Evolutionary conservation across 2,329 filamentous ascomycete genomes (phyloP).

Genomic region (Shiraia sp.): DNA sequence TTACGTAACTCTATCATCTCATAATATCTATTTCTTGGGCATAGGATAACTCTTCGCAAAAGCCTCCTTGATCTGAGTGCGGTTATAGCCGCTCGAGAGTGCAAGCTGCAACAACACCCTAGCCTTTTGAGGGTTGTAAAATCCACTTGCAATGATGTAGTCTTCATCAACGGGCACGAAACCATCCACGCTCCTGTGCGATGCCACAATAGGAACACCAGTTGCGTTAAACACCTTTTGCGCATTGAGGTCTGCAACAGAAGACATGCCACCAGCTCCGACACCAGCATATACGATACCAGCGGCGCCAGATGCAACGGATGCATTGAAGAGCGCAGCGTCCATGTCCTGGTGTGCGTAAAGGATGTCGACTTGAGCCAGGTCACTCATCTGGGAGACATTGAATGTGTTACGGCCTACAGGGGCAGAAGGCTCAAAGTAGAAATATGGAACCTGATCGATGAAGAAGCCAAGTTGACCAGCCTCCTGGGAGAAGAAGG

Average conservation of each 20-base stretch:
- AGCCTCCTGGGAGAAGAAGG: slow-evolving; percentile 61
- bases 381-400: slow-evolving; percentile 47
- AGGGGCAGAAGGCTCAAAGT: slow-evolving; percentile 55
- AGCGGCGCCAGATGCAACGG: slow-evolving; percentile 55
- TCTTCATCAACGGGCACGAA: slow-evolving; percentile 49
- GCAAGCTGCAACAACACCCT: slow-evolving; percentile 55
- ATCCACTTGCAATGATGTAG: slow-evolving; percentile 53
- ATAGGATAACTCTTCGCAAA: slow-evolving; percentile 41
- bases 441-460: slow-evolving; percentile 63
- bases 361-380: slow-evolving; percentile 62
- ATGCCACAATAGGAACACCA: slow-evolving; percentile 56
- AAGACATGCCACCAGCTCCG: slow-evolving; percentile 56
- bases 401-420: slow-evolving; percentile 51
- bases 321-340: slow-evolving; percentile 52
- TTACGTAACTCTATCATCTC: no score
- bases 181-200: slow-evolving; percentile 57
- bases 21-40: slow-evolving; percentile 7
- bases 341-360: slow-evolving; percentile 61
- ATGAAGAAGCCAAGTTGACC: slow-evolving; percentile 62
- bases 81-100: slow-evolving; percentile 31
- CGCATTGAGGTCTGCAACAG: slow-evolving; percentile 40
- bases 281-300: slow-evolving; percentile 62
- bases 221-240: slow-evolving; percentile 51
- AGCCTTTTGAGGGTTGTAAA: slow-evolving; percentile 61
- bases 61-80: slow-evolving; percentile 51